Conservation (phyloP, 1,139 yeast genomes). For the Arxiozyma bovina region DNA sequence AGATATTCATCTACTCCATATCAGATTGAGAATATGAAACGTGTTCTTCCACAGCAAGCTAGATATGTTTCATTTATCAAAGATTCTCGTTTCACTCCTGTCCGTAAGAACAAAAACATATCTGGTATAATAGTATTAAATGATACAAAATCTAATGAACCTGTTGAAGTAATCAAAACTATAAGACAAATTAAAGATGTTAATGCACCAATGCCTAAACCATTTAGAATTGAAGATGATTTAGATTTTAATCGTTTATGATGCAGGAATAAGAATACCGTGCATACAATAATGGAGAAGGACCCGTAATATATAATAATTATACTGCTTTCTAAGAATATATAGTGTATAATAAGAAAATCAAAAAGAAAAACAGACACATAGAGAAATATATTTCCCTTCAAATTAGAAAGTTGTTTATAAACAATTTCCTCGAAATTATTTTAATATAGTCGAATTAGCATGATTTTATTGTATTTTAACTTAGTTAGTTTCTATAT, state of each 20-base stretch:
- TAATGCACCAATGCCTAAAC: slow-evolving; percentile 88
- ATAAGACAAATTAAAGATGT: slow-evolving; percentile 72
- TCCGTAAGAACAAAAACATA: slow-evolving; percentile 67
- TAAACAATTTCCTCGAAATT: too few relatives aligned
- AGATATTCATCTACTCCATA: slow-evolving; percentile 51
- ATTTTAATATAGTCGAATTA: too few relatives aligned
- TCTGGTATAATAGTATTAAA: slow-evolving; percentile 75
- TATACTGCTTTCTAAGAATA: not conserved
- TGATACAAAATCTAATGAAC: slow-evolving; percentile 62
- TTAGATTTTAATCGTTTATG: slow-evolving; percentile 21
- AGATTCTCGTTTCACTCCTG: slow-evolving; percentile 73
- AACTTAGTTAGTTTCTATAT: too few relatives aligned
- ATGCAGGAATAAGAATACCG: not conserved
- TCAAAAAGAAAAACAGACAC: not conserved
- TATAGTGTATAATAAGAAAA: not conserved
- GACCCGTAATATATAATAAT: not conserved
- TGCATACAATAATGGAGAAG: not conserved
- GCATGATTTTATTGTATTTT: too few relatives aligned
- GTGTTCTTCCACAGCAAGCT: slow-evolving; percentile 88
- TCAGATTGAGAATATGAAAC: slow-evolving; percentile 66
- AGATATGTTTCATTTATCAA: slow-evolving; percentile 71
- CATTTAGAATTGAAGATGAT: slow-evolving; percentile 42
- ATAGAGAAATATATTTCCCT: not conserved
- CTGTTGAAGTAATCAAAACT: slow-evolving; percentile 65
- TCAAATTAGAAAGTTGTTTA: not conserved